These are phyloP conservation scores for Athelia sp. DNA, from an alignment of 1,284 basidiomycete genomes.

Conservation along the genomic window DNA sequence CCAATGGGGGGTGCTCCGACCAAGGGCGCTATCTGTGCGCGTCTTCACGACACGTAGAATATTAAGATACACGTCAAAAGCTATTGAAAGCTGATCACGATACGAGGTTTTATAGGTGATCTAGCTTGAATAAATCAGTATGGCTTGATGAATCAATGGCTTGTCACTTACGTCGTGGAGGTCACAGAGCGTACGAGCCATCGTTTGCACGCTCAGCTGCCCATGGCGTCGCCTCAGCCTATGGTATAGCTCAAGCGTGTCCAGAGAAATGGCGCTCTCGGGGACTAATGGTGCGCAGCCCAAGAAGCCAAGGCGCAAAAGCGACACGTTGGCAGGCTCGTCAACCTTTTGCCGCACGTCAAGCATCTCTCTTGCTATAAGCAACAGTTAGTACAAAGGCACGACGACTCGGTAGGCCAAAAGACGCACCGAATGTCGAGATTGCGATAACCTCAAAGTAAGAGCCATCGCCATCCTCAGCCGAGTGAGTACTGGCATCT, in stretches of 20 bases:
- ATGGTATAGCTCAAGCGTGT: slow-evolving; percentile 1
- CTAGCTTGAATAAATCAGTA: not conserved
- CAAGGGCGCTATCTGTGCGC: slow-evolving; percentile 1
- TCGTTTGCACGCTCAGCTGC: slow-evolving; percentile 5
- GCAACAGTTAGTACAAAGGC: no score
- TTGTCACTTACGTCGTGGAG: slow-evolving; percentile 5
- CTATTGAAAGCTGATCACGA: slow-evolving; percentile 8
- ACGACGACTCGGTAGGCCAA: no score
- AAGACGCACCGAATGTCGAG: no score
- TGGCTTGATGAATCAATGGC: not conserved
- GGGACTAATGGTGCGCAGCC: not conserved
- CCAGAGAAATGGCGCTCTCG: not conserved
- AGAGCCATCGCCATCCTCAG: no score
- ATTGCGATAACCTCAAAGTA: no score
- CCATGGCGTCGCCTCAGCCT: slow-evolving; percentile 2
- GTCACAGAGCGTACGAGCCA: slow-evolving; percentile 4
- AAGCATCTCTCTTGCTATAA: no score
- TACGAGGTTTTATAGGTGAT: not conserved
- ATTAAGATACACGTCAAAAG: slow-evolving; percentile 13
- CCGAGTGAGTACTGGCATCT: no score
- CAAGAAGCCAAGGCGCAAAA: not conserved
- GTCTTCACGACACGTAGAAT: slow-evolving; percentile 6
- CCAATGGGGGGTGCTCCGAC: slow-evolving; percentile 6
- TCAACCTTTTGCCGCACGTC: not conserved
- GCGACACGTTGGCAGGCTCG: slow-evolving; percentile 1